A percentile compares a stretch with the other conserved stretches of the same genome.
These are phyloP conservation scores for Avena sativa DNA, from an alignment of 176 grass and related monocot species.

Conservation along the genomic window DNA sequence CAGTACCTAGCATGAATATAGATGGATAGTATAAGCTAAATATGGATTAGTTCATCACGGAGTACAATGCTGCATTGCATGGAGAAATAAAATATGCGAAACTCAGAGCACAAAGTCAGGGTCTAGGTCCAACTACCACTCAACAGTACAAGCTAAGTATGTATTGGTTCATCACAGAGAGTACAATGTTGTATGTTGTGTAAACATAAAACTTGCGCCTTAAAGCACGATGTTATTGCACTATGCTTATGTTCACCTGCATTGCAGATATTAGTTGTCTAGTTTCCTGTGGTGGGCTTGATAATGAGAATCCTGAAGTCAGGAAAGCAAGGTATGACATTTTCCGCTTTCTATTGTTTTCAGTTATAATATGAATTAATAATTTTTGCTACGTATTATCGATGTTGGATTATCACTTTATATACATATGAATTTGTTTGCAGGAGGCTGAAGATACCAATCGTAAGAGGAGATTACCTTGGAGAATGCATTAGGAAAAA, in stretches of 20 bases:
- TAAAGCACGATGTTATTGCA: not conserved
- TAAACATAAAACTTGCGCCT: not conserved
- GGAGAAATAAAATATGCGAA: not conserved
- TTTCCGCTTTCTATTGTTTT: conserved; percentile 15
- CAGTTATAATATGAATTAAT: conserved; percentile 22
- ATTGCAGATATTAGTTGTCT: conserved; percentile 87
- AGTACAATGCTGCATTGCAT: conserved; percentile 10
- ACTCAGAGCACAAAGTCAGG: not conserved
- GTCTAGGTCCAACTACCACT: not conserved
- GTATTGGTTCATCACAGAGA: conserved; percentile 3
- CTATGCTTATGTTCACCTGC: conserved; percentile 48
- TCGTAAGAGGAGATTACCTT: conserved; percentile 78
- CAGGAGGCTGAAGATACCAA: conserved; percentile 94
- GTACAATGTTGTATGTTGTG: not conserved
- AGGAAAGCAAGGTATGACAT: conserved; percentile 78
- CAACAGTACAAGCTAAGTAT: not conserved
- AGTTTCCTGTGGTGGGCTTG: conserved; percentile 67
- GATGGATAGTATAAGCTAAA: not conserved
- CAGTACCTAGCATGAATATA: conserved; percentile 9
- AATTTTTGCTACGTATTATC: conserved; percentile 30
- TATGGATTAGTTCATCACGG: not conserved
- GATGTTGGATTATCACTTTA: conserved; percentile 9
- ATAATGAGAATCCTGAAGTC: conserved; percentile 72
- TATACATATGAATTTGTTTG: conserved; percentile 39
- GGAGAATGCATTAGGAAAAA: conserved; percentile 72